These are phyloP conservation scores for Entomortierella lignicola DNA, from an alignment of 192 early-diverging fungal species.

Conservation along the genomic window DNA sequence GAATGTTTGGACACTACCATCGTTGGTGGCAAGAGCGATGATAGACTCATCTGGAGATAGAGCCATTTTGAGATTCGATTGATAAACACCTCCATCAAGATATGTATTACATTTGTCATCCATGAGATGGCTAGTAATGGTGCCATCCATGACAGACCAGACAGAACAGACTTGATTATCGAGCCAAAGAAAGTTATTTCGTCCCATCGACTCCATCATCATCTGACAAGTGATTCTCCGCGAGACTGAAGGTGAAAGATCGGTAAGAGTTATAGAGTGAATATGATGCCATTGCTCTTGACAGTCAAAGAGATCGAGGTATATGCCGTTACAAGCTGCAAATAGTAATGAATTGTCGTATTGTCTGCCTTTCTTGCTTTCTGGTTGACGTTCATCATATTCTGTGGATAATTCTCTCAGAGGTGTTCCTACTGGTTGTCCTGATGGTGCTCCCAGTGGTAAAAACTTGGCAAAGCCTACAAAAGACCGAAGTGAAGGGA, in stretches of 20 bases:
- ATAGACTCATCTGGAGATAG: slow-evolving; percentile 44
- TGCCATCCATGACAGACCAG: slow-evolving; percentile 32
- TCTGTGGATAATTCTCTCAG: too few species aligned
- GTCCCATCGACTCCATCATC: slow-evolving; percentile 44
- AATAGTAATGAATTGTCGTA: slow-evolving; percentile 3
- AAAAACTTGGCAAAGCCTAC: too few species aligned
- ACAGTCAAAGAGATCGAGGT: slow-evolving; percentile 27
- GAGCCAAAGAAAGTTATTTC: slow-evolving; percentile 45
- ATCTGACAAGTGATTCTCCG: slow-evolving; percentile 47
- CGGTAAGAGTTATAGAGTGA: slow-evolving; percentile 26
- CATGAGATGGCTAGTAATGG: slow-evolving; percentile 32
- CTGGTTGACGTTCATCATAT: too few species aligned
- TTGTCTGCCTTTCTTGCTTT: not conserved
- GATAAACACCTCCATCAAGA: slow-evolving; percentile 24
- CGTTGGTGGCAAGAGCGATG: slow-evolving; percentile 33
- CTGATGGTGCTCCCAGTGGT: slow-evolving; percentile 1
- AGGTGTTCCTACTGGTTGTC: too few species aligned
- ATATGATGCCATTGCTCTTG: slow-evolving; percentile 21
- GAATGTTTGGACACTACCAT: slow-evolving; percentile 36
- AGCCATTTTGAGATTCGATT: slow-evolving; percentile 31
- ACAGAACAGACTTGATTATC: slow-evolving; percentile 31
- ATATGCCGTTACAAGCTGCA: slow-evolving; percentile 33
- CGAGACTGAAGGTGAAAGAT: slow-evolving; percentile 32
- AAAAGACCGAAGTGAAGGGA: too few species aligned
- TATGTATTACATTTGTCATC: slow-evolving; percentile 9